Base-by-base conservation (phyloP, 208 protist genomes). In the Crithidia acanthocephali region DNA sequence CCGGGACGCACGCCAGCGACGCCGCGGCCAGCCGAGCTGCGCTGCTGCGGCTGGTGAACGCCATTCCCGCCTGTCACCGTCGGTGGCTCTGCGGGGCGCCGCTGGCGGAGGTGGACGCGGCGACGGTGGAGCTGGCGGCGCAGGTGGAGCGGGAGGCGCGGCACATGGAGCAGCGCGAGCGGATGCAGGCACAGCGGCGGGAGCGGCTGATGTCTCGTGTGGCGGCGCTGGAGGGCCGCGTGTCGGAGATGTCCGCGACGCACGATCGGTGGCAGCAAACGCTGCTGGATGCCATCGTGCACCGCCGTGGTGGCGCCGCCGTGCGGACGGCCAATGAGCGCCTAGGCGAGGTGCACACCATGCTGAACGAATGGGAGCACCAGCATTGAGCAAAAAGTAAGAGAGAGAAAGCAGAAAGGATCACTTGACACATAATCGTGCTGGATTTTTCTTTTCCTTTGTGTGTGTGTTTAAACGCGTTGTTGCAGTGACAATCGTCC, bases 261-360 rank as follows among this genome's bases (percentile, higher is more conserved):
- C 45, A 86, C 1, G 56, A 52, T 11, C 8, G 48, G 28, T 89
- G 81, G 69, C 74, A 71, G 27, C 69, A 62, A 60, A 83, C 68
- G 16, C 58, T 96, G 35, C 72, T 88, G n/a, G 84, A 93, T 33
- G 87, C 79, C 16, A 72, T 96, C 32, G 81, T 85, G 55, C 85
- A 93, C 62, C 80, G 87, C 23, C 61, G 84, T 10, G 91, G 91
- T 11, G 68, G 56, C 8, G 64, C 75, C 8, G 69, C 77, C 22
- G 44, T 96, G 20, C 68, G 74, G 23, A 76, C 60, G 18, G 87
- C 87, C 22, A 96, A 94, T 69, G 79, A 92, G 23, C 79, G 74
- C 18, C 76, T 96, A 15, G 84, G 83, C 7, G 80, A 90, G 58
- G 80, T 92, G 30, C 83, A 91, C 57, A 35, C 42, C 28, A 75